Conservation (phyloP, 2,329 filamentous ascomycete genomes). For the Fusarium udum region DNA sequence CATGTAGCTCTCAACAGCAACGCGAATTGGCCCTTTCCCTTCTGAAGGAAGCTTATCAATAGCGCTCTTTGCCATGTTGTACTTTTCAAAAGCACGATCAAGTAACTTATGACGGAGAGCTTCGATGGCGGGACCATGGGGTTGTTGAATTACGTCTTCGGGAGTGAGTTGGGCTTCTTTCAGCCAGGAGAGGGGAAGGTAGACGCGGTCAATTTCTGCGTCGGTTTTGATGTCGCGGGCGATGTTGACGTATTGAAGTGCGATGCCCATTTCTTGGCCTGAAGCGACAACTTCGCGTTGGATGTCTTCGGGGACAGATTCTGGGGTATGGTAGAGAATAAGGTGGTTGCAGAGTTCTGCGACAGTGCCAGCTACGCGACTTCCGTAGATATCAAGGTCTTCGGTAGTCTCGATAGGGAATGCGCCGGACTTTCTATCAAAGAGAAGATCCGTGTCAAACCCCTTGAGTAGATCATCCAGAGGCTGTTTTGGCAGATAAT, state of each 20-base stretch:
- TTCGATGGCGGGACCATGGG: slow-evolving; percentile 52
- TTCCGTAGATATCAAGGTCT: slow-evolving; percentile 70
- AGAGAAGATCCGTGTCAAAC: slow-evolving; percentile 74
- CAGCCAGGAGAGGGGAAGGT: slow-evolving; percentile 73
- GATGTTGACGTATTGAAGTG: slow-evolving; percentile 82
- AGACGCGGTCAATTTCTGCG: slow-evolving; percentile 71
- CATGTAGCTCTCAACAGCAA: slow-evolving; percentile 80
- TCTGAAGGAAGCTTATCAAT: slow-evolving; percentile 70
- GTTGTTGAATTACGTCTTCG: slow-evolving; percentile 62
- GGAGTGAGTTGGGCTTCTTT: slow-evolving; percentile 64
- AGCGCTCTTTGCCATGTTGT: slow-evolving; percentile 61
- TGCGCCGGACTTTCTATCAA: slow-evolving; percentile 45
- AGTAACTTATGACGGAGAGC: slow-evolving; percentile 64
- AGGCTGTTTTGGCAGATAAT: slow-evolving; percentile 65
- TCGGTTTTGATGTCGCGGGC: slow-evolving; percentile 77
- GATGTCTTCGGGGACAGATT: not conserved
- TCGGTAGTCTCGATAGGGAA: slow-evolving; percentile 68
- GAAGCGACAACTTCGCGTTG: slow-evolving; percentile 57
- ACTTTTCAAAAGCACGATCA: slow-evolving; percentile 68
- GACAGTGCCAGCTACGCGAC: slow-evolving; percentile 77
- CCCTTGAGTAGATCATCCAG: slow-evolving; percentile 72
- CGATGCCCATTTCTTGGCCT: slow-evolving; percentile 74
- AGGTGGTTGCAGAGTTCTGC: slow-evolving; percentile 74
- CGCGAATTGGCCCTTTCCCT: slow-evolving; percentile 70
- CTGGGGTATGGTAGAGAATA: slow-evolving; percentile 66